Evolutionary conservation across 306 rosid genomes (phyloP), one percentile per base, ranked within the genome.

Genomic region (Begonia loranthoides): DNA sequence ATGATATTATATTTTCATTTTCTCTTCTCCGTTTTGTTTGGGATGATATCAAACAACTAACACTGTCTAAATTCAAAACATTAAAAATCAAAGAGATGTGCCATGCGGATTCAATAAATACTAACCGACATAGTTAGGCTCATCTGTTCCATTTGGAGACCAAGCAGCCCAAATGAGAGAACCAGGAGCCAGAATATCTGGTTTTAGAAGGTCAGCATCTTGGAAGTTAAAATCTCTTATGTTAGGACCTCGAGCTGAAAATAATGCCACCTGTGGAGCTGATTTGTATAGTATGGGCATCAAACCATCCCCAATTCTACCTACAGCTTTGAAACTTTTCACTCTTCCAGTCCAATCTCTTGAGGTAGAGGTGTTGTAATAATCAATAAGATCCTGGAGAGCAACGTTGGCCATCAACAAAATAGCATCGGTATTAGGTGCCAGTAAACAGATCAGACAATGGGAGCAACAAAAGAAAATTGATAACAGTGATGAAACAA

Each of bases 271-370:
- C 73, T 76, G 81, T 39, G 99, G 99, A 40, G 99, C 90, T 62
- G 66, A 34, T 64, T 87, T 92, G 56, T 86, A 88, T 62, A 92
- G 87, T 69, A 71, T 69, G 61, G 99, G 96, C 77, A 36, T 74
- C 79, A 92, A 77, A 57, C 99, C 99, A 13, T 92, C 83, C 19
- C 94, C 99, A 50, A 92, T 83, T 64, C 74, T 80, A 41, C 99
- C 99, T 50, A 57, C 60, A 63, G 82, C 89, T 65, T 69, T 69
- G 68, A 92, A 92, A 70, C 82, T 87, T 70, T 65, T 92, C 59
- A 92, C 99, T 14, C 99, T 77, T 45, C 96, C 96, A 24, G 96
- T 83, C 99, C 99, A 87, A 58, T 92, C 99, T 74, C 99, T 83
- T 56, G 93, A 56, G n/a, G 99, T 92, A 34, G 99, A 78, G 60